Conservation (phyloP, 305 asterid species). For the Solanum aculeatissimum region DNA sequence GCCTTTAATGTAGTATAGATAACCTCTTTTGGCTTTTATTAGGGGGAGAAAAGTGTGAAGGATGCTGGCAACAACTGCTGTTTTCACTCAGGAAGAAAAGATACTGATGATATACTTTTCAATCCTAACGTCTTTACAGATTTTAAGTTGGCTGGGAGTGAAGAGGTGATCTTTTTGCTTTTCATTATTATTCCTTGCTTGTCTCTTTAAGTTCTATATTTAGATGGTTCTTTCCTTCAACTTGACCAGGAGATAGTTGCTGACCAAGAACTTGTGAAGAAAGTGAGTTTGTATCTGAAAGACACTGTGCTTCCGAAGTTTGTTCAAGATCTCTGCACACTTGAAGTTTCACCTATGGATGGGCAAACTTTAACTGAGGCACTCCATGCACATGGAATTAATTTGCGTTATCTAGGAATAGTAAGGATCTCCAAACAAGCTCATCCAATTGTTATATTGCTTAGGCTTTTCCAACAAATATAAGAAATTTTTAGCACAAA, state of each 20-base stretch:
- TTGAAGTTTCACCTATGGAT: slow-evolving; percentile 98
- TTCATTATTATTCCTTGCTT: background rate
- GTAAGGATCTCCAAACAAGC: slow-evolving; percentile 32
- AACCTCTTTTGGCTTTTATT: slow-evolving; percentile 5
- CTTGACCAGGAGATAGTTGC: slow-evolving; percentile 59
- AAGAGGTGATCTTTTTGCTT: slow-evolving; percentile 39
- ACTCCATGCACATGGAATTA: slow-evolving; percentile 94
- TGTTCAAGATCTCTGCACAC: slow-evolving; percentile 69
- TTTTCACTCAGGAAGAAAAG: slow-evolving; percentile 24
- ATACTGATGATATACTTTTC: slow-evolving; percentile 45
- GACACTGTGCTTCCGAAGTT: slow-evolving; percentile 71
- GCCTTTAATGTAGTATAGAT: too few relatives aligned
- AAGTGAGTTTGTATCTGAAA: slow-evolving; percentile 61
- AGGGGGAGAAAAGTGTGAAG: slow-evolving; percentile 30
- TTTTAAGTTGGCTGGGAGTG: slow-evolving; percentile 71
- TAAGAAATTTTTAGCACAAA: background rate
- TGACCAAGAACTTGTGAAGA: slow-evolving; percentile 77
- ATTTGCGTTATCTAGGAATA: slow-evolving; percentile 84
- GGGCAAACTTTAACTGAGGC: slow-evolving; percentile 97
- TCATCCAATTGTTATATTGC: slow-evolving; percentile 1
- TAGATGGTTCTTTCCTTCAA: slow-evolving; percentile 1
- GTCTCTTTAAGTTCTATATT: background rate
- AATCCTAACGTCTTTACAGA: slow-evolving; percentile 91
- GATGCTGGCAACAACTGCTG: slow-evolving; percentile 21
- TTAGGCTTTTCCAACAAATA: background rate